A percentile compares a stretch with the other conserved stretches of the same genome.
Conservation (phyloP, 306 rosid species). For the Rosa multiflora region DNA sequence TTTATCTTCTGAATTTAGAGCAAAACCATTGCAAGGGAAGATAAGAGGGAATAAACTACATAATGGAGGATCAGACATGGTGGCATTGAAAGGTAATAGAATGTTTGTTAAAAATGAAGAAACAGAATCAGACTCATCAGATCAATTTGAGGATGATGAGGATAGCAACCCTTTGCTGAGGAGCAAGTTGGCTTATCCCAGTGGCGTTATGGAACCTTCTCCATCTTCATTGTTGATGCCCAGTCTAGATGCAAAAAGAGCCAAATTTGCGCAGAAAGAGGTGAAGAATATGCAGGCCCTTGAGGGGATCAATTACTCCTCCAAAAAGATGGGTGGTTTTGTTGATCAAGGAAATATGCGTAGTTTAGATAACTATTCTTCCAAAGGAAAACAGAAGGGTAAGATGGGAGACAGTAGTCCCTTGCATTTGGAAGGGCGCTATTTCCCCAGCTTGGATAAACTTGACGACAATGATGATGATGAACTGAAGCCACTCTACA, state of each 20-base stretch:
- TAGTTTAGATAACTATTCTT: conserved; percentile 48
- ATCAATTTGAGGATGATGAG: conserved; percentile 75
- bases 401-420: conserved; percentile 49
- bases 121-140: conserved; percentile 96
- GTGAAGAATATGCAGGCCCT: conserved; percentile 33
- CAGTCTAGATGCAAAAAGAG: conserved; percentile 54
- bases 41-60: conserved; percentile 45
- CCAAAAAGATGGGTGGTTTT: conserved; percentile 48
- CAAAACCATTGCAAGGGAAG: conserved; percentile 59
- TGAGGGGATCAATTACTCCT: conserved; percentile 43
- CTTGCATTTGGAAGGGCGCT: conserved; percentile 53
- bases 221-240: conserved; percentile 50
- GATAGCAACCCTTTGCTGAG: conserved; percentile 70
- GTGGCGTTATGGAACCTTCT: conserved; percentile 58
- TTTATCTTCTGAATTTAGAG: conserved; percentile 54
- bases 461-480: conserved; percentile 47
- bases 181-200: conserved; percentile 66
- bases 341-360: conserved; percentile 46
- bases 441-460: conserved; percentile 42
- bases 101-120: conserved; percentile 60
- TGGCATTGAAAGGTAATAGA: conserved; percentile 45
- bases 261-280: conserved; percentile 53
- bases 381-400: conserved; percentile 72
- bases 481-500: conserved; percentile 46
- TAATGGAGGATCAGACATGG: conserved; percentile 55